Conservation (phyloP, 176 grass and related monocot species). For the Puccinellia tenuiflora region DNA sequence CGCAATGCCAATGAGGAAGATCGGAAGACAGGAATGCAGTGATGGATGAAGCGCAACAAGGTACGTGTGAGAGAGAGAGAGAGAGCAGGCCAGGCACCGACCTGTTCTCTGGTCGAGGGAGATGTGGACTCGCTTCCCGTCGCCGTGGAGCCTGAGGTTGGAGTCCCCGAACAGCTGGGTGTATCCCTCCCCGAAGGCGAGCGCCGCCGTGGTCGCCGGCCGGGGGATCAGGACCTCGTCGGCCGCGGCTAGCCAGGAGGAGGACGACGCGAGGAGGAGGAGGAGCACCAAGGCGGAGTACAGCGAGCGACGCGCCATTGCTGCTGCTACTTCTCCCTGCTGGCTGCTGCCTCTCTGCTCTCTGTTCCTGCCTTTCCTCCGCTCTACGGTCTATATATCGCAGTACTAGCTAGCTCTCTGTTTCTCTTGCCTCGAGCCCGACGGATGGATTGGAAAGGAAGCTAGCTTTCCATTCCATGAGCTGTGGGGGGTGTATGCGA, state of each 20-base stretch:
- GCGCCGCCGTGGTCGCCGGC: slow-evolving; percentile 11
- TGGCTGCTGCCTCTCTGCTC: neutral
- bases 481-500: neutral
- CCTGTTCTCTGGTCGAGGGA: slow-evolving; percentile 80
- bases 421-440: neutral
- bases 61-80: too few relatives aligned
- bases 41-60: neutral
- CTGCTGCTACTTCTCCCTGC: neutral
- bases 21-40: neutral
- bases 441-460: slow-evolving; percentile 24
- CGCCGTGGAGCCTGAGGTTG: slow-evolving; percentile 77
- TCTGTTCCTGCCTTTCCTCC: neutral
- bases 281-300: neutral
- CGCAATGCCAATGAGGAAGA: neutral
- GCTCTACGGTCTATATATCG: neutral
- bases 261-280: slow-evolving; percentile 9
- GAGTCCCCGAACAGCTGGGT: slow-evolving; percentile 88
- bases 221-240: slow-evolving; percentile 18
- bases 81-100: too few relatives aligned
- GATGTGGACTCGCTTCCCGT: slow-evolving; percentile 64
- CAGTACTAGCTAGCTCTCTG: neutral
- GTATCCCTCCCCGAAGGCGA: slow-evolving; percentile 76
- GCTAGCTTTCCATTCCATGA: slow-evolving; percentile 17
- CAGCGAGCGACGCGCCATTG: slow-evolving; percentile 34
- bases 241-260: slow-evolving; percentile 26